These are phyloP conservation scores for Ceratocystiopsis minuta DNA, from an alignment of 2,329 filamentous ascomycete genomes.

Conservation along the genomic window DNA sequence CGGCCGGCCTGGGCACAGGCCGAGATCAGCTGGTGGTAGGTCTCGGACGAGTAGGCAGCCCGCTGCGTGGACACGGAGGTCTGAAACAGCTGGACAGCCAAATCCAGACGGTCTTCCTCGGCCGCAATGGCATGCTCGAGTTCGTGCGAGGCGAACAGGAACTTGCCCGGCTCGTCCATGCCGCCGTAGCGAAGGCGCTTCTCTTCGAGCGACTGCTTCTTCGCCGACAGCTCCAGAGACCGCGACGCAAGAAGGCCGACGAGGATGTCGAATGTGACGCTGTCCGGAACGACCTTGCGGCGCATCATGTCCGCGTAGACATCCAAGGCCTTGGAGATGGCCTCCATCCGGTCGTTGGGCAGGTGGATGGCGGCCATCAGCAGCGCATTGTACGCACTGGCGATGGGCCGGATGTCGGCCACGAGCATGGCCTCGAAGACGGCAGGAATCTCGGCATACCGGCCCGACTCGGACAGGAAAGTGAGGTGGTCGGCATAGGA, in stretches of 20 bases:
- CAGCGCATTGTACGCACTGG: slow-evolving; percentile 81
- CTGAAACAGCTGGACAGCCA: slow-evolving; percentile 75
- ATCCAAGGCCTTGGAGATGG: slow-evolving; percentile 80
- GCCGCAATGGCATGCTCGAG: slow-evolving; percentile 69
- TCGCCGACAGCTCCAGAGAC: slow-evolving; percentile 57
- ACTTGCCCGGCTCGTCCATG: slow-evolving; percentile 66
- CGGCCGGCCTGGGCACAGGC: slow-evolving; percentile 72
- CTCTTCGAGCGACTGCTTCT: slow-evolving; percentile 59
- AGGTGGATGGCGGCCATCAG: slow-evolving; percentile 71
- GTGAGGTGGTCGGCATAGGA: slow-evolving; percentile 64
- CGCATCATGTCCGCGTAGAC: slow-evolving; percentile 94
- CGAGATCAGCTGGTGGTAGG: slow-evolving; percentile 70
- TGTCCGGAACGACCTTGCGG: slow-evolving; percentile 63
- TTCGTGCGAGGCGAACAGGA: slow-evolving; percentile 78
- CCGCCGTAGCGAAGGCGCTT: slow-evolving; percentile 73
- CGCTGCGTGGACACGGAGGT: slow-evolving; percentile 46
- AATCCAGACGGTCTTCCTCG: slow-evolving; percentile 72
- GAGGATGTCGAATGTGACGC: slow-evolving; percentile 73
- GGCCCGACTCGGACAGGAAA: slow-evolving; percentile 50
- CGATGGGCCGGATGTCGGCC: slow-evolving; percentile 62
- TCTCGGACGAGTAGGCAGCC: slow-evolving; percentile 57
- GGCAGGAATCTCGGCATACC: slow-evolving; percentile 74
- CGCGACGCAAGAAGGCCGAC: slow-evolving; percentile 67
- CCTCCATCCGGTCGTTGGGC: slow-evolving; percentile 59
- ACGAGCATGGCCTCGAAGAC: slow-evolving; percentile 83